Percentiles rank a stretch among this genome's conserved stretches.
Conservation (phyloP, 1,284 basidiomycete genomes). For the Earliella scabrosa region DNA sequence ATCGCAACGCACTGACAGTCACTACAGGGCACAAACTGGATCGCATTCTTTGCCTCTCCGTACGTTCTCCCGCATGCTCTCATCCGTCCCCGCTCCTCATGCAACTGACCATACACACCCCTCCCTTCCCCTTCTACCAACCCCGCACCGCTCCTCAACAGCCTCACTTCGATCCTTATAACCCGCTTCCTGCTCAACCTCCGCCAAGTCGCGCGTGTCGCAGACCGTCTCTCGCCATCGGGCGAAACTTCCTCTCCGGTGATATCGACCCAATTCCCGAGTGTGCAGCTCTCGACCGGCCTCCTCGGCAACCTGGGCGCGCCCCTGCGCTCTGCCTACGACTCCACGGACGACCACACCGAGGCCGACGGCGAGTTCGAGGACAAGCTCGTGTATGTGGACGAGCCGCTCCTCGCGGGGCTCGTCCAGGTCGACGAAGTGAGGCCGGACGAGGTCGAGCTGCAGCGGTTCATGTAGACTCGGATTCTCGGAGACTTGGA, state of each 20-base stretch:
- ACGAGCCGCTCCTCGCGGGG: neutral
- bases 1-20: neutral
- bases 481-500: too few relatives aligned
- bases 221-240: neutral
- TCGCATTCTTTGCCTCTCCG: constrained; percentile 16
- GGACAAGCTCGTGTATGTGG: neutral
- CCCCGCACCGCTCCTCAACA: neutral
- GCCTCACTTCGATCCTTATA: constrained; percentile 20
- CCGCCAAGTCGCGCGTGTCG: constrained; percentile 5
- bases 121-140: too few relatives aligned
- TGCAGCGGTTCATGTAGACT: neutral
- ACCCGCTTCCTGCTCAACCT: constrained; percentile 22
- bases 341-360: neutral
- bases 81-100: neutral
- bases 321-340: constrained; percentile 8
- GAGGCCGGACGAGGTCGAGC: neutral
- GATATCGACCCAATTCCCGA: constrained; percentile 8
- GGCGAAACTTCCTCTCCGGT: neutral
- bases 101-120: too few relatives aligned
- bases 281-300: neutral
- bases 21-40: constrained; percentile 3
- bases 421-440: neutral
- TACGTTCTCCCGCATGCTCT: constrained; percentile 4
- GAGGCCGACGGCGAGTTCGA: neutral
- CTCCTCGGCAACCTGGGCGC: constrained; percentile 10